Evolutionary conservation across 2,329 filamentous ascomycete species (phyloP).

Genomic region (Aspergillus sp.): DNA sequence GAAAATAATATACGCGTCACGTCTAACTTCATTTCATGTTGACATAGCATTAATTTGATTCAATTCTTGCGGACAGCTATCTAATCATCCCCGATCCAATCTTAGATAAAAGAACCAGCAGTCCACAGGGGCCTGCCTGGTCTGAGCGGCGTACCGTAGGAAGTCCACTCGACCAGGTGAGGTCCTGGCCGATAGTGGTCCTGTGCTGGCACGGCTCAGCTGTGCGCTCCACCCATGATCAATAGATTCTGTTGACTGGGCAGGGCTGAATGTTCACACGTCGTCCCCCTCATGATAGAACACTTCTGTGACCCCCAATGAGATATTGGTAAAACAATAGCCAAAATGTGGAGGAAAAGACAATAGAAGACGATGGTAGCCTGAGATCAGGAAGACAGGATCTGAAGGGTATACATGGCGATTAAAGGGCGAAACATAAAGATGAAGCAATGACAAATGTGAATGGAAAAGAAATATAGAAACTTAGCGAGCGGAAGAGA

Average conservation of each 20-base stretch:
- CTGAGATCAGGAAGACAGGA: no score
- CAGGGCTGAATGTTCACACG: not conserved
- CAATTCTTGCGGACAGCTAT: no score
- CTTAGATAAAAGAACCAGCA: no score
- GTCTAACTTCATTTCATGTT: no score
- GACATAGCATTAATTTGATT: no score
- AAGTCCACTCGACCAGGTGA: not conserved
- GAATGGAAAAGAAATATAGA: not conserved
- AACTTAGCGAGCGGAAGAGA: not conserved
- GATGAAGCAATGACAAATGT: not conserved
- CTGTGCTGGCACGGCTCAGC: not conserved
- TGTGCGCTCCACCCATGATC: not conserved
- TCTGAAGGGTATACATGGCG: conserved; percentile 20
- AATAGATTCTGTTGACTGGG: not conserved
- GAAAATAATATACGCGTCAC: no score
- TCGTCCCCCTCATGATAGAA: conserved; percentile 4
- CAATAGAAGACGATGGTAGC: no score
- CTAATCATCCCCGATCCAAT: no score
- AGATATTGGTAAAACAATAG: no score
- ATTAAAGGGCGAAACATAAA: conserved; percentile 1
- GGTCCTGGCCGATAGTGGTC: not conserved
- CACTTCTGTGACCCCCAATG: not conserved
- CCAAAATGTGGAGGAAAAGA: no score
- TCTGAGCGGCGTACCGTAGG: not conserved
- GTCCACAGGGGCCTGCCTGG: not conserved